phyloP scores from a whole-genome alignment of 345 rosid genomes.

The Brassica napus region DNA sequence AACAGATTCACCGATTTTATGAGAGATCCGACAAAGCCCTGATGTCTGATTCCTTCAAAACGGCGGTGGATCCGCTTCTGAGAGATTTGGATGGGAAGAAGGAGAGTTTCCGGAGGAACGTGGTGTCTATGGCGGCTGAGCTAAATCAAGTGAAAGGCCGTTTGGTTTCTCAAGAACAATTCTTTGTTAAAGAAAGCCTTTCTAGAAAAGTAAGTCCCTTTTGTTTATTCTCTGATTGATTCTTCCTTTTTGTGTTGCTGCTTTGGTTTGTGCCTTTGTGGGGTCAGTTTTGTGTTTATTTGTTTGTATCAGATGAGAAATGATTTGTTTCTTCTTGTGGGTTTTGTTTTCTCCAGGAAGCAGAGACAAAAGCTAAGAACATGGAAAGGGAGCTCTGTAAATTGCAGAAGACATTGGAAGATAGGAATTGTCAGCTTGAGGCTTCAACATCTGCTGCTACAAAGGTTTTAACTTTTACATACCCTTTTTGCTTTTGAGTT shows the following conservation, averaged over 20 bases:
- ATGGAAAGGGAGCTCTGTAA: slow-evolving; percentile 64
- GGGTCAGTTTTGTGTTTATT: slow-evolving; percentile 34
- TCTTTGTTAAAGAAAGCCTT: slow-evolving; percentile 62
- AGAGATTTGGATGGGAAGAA: slow-evolving; percentile 89
- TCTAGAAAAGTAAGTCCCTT: slow-evolving; percentile 58
- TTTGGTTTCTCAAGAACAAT: slow-evolving; percentile 75
- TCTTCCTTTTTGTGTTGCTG: slow-evolving; percentile 23
- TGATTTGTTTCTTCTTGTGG: background rate
- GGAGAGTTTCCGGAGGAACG: slow-evolving; percentile 77
- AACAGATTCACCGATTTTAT: slow-evolving; percentile 15
- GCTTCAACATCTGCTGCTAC: slow-evolving; percentile 71
- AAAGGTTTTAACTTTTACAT: slow-evolving; percentile 52
- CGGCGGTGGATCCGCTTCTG: slow-evolving; percentile 65
- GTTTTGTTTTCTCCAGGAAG: slow-evolving; percentile 53
- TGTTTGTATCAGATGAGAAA: background rate
- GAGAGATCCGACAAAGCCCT: slow-evolving; percentile 13
- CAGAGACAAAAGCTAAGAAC: slow-evolving; percentile 64
- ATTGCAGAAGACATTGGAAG: slow-evolving; percentile 68
- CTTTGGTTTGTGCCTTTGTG: slow-evolving; percentile 34
- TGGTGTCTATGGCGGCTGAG: slow-evolving; percentile 84
- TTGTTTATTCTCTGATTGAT: slow-evolving; percentile 4
- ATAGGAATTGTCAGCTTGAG: slow-evolving; percentile 59
- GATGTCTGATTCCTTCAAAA: slow-evolving; percentile 45
- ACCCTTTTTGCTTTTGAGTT: background rate
- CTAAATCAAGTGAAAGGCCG: slow-evolving; percentile 77